Conservation (phyloP, 1,139 yeast species). For the Geotrichum restrictum region DNA sequence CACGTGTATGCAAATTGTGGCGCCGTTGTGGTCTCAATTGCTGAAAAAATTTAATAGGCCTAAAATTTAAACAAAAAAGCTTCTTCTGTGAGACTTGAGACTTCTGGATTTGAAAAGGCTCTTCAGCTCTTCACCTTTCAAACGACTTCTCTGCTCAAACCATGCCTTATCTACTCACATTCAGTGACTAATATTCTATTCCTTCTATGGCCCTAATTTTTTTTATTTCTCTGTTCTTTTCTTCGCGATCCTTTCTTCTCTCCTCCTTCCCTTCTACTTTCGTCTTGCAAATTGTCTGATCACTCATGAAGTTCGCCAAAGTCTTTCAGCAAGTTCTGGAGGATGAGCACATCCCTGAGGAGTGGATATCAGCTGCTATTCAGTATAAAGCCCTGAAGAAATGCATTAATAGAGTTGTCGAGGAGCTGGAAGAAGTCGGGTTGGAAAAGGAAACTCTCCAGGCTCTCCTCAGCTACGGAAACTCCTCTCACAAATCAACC, state of each 20-base stretch:
- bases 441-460: slow-evolving; percentile 48
- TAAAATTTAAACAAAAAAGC: no score
- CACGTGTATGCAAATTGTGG: no score
- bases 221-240: neutral
- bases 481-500: neutral
- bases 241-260: neutral
- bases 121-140: no score
- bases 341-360: slow-evolving; percentile 60
- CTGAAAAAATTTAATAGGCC: no score
- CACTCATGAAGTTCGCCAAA: slow-evolving; percentile 67
- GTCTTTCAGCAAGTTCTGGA: slow-evolving; percentile 58
- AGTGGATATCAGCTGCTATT: slow-evolving; percentile 67
- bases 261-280: neutral
- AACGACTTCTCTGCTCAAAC: no score
- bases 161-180: neutral
- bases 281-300: neutral
- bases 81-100: no score
- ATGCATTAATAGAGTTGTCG: slow-evolving; percentile 58
- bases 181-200: neutral
- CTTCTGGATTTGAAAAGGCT: no score
- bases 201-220: neutral
- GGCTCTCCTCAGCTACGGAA: slow-evolving; percentile 38
- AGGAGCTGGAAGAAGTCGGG: slow-evolving; percentile 44
- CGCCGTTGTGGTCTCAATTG: no score
- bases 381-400: slow-evolving; percentile 69